A percentile compares a stretch with the other conserved stretches of the same genome.
These are phyloP conservation scores for Fonsecaea multimorphosa DNA, from an alignment of 2,329 filamentous ascomycete genomes.

Conservation along the genomic window DNA sequence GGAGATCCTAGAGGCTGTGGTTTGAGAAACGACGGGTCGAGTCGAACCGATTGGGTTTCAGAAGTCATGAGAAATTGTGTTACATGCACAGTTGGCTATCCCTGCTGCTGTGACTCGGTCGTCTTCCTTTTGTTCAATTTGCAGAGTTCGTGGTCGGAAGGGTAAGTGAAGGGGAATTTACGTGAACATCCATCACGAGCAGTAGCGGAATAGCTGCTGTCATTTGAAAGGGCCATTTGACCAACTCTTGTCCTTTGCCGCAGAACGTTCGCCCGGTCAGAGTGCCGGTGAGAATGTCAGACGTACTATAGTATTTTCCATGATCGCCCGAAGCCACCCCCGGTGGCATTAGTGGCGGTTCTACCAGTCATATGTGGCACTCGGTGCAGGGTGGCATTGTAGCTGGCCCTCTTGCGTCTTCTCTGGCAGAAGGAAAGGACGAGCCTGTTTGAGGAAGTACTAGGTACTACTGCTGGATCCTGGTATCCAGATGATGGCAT, in stretches of 20 bases:
- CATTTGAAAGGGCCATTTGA: background rate
- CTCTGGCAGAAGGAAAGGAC: background rate
- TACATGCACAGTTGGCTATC: too few relatives aligned
- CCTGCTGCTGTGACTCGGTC: too few relatives aligned
- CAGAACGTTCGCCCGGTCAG: background rate
- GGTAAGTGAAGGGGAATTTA: too few relatives aligned
- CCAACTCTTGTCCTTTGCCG: background rate
- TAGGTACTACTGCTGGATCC: too few relatives aligned
- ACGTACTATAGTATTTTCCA: background rate
- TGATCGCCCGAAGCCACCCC: background rate
- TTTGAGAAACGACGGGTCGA: background rate
- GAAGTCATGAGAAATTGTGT: too few relatives aligned
- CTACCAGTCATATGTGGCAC: background rate
- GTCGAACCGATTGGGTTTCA: too few relatives aligned
- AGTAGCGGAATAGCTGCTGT: background rate
- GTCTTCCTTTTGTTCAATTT: too few relatives aligned
- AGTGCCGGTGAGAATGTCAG: too few relatives aligned
- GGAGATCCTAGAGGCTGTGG: constrained; percentile 51
- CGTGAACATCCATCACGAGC: too few relatives aligned
- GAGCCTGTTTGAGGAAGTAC: background rate
- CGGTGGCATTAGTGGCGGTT: background rate
- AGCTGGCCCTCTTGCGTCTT: background rate
- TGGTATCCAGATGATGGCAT: too few relatives aligned
- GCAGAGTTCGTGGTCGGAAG: too few relatives aligned
- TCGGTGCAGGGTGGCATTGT: background rate